phyloP scores from a whole-genome alignment of 2,329 filamentous ascomycete genomes.

The Aspergillus awamori region DNA sequence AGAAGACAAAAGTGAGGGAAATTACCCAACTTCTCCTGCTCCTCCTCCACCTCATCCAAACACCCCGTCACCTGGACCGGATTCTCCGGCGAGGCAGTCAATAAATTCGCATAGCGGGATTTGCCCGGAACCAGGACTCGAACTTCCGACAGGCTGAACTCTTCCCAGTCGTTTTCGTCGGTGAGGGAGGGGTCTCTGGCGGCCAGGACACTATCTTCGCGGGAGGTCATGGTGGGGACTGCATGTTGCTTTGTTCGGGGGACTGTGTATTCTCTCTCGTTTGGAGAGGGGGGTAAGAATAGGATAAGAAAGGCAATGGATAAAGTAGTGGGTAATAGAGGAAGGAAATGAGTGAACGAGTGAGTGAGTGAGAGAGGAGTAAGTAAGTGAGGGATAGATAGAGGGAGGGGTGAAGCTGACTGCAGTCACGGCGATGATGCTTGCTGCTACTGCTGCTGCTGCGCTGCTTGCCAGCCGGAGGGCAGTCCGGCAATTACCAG shows the following conservation, averaged over 20 bases:
- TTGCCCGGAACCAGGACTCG: conserved; percentile 55
- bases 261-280: no score
- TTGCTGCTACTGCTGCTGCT: no score
- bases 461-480: no score
- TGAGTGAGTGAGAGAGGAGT: no score
- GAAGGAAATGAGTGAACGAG: no score
- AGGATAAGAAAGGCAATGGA: no score
- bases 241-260: conserved; percentile 30
- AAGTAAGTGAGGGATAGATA: no score
- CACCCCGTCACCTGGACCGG: conserved; percentile 60
- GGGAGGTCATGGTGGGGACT: conserved; percentile 44
- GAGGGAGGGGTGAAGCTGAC: no score
- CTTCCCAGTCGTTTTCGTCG: conserved; percentile 61
- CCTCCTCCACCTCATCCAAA: conserved; percentile 49
- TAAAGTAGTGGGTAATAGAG: no score
- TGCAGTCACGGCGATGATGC: no score
- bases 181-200: conserved; percentile 47
- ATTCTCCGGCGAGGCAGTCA: conserved; percentile 57
- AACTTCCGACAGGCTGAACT: conserved; percentile 60
- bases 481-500: no score
- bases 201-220: conserved; percentile 51
- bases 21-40: conserved; percentile 47
- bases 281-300: no score
- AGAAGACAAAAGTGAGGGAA: conserved; percentile 8
- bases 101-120: conserved; percentile 55